These are phyloP conservation scores for Neoscytalidium dimidiatum DNA, from an alignment of 2,329 filamentous ascomycete species.

Conservation along the genomic window DNA sequence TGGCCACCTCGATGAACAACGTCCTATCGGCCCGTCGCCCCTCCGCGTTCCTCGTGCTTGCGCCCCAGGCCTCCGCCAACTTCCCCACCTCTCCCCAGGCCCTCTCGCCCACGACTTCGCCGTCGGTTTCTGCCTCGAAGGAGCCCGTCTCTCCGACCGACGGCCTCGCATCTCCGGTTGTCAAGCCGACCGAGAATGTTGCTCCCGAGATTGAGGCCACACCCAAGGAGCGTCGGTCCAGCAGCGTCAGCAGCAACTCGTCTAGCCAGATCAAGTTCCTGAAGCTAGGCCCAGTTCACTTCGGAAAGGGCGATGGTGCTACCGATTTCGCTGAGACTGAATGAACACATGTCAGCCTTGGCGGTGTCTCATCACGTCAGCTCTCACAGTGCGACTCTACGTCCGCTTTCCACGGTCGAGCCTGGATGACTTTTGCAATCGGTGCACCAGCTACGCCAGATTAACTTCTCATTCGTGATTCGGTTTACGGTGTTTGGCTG, in stretches of 20 bases:
- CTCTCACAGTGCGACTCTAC: not conserved
- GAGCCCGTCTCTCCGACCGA: constrained; percentile 10
- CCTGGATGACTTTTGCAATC: constrained; percentile 14
- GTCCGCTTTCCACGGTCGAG: constrained; percentile 3
- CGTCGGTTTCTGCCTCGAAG: not conserved
- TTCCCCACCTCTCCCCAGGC: constrained; percentile 13
- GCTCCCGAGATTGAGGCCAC: constrained; percentile 9
- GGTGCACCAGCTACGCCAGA: constrained; percentile 10
- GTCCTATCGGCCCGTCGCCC: constrained; percentile 9
- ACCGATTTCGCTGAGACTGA: constrained; percentile 49
- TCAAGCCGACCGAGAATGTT: not conserved
- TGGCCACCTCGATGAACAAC: constrained; percentile 2
- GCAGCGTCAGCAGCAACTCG: constrained; percentile 52
- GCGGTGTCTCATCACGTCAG: not conserved
- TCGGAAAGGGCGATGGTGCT: constrained; percentile 60
- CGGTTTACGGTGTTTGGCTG: constrained; percentile 1
- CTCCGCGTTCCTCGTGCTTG: constrained; percentile 22
- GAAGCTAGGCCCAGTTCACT: constrained; percentile 67
- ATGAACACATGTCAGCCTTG: not conserved
- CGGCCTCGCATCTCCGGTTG: constrained; percentile 10
- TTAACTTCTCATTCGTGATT: constrained; percentile 4
- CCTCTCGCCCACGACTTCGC: constrained; percentile 4
- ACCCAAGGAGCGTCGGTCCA: constrained; percentile 44
- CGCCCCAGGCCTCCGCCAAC: constrained; percentile 23
- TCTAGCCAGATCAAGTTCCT: constrained; percentile 53